Evolutionary conservation across 768 basidiomycete species (phyloP).

Genomic region (Pulveroboletus sp.): DNA sequence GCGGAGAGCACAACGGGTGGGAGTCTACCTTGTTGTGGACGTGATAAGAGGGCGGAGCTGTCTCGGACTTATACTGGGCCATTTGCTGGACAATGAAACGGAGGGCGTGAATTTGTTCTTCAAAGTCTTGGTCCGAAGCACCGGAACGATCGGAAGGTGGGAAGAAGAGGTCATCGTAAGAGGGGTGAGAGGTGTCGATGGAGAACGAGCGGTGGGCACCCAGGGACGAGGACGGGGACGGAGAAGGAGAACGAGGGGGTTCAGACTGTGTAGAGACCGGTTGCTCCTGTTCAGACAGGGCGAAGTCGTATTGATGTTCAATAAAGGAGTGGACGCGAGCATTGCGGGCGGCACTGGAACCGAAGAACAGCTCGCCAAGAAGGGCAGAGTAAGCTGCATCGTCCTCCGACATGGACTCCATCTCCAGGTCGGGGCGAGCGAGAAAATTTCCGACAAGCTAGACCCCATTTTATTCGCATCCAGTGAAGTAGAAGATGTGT

Average conservation of each 20-base stretch:
- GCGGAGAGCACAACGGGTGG: too few relatives aligned
- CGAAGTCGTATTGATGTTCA: constrained; percentile 35
- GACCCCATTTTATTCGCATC: constrained; percentile 20
- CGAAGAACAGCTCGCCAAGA: constrained; percentile 27
- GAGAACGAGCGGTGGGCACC: constrained; percentile 21
- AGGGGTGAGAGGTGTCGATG: constrained; percentile 24
- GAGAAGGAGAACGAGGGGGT: constrained; percentile 17
- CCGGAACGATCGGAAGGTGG: constrained; percentile 13
- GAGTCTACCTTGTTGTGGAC: constrained; percentile 10
- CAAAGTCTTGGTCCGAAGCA: constrained; percentile 12
- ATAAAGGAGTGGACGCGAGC: constrained; percentile 33
- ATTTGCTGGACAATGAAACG: constrained; percentile 36
- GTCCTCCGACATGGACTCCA: constrained; percentile 28
- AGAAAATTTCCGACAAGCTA: background rate
- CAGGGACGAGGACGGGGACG: constrained; percentile 30
- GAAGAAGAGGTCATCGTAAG: constrained; percentile 34
- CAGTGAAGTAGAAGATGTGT: background rate
- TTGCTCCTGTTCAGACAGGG: constrained; percentile 20
- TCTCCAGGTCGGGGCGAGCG: constrained; percentile 4
- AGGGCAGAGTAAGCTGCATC: constrained; percentile 28
- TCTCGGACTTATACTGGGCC: constrained; percentile 22
- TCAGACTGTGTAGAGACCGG: background rate
- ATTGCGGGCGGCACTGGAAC: constrained; percentile 20
- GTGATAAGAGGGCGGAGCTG: background rate
- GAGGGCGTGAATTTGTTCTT: constrained; percentile 31